Conservation (phyloP, 1,284 basidiomycete species). For the Fomitiporia mediterranea region DNA sequence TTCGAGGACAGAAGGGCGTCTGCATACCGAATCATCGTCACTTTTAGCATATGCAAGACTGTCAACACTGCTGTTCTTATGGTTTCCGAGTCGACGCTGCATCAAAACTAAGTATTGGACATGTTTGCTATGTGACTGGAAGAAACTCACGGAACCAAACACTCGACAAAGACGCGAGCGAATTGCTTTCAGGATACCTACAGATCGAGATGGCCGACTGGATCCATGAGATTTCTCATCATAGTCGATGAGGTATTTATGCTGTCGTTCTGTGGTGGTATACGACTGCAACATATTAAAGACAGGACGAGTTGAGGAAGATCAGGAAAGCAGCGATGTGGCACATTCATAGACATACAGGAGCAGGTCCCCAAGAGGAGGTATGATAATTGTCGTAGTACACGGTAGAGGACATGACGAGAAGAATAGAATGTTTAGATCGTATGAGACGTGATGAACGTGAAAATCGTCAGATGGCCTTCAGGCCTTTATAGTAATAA, state of each 20-base stretch:
- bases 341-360: constrained; percentile 8
- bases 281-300: no score
- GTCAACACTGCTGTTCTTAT: constrained; percentile 10
- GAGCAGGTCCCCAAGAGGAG: constrained; percentile 2
- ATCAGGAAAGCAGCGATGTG: no score
- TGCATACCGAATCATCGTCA: constrained; percentile 12
- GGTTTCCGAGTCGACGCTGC: not conserved
- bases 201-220: not conserved
- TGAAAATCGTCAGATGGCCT: constrained; percentile 1
- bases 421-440: not conserved
- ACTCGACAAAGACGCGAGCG: not conserved
- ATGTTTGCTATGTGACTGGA: not conserved
- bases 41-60: constrained; percentile 16
- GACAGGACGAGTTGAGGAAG: no score
- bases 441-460: constrained; percentile 7
- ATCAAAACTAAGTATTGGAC: no score
- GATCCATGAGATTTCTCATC: not conserved
- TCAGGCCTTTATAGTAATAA: not conserved
- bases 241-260: not conserved
- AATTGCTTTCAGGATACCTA: constrained; percentile 6
- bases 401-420: constrained; percentile 3
- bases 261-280: no score
- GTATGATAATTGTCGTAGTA: not conserved
- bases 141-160: constrained; percentile 1
- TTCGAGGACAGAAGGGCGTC: no score